Conservation (phyloP, 768 basidiomycete species). For the Panaeolus cyanescens region DNA sequence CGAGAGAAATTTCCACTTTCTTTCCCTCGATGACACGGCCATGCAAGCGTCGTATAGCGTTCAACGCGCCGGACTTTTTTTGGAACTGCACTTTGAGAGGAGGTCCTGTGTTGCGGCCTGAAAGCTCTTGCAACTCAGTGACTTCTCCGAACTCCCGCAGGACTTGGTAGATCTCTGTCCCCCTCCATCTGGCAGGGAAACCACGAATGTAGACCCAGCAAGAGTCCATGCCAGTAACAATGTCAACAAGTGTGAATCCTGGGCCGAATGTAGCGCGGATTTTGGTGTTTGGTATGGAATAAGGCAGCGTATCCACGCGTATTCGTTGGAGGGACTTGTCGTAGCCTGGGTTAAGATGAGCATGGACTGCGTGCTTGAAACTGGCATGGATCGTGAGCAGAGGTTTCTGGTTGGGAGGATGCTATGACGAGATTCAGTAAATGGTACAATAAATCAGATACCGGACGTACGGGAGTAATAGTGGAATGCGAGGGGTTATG, state of each 20-base stretch:
- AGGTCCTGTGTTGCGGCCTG: constrained; percentile 18
- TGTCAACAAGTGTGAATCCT: constrained; percentile 59
- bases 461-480: not conserved
- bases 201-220: constrained; percentile 58
- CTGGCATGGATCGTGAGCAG: not conserved
- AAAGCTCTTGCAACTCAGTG: constrained; percentile 34
- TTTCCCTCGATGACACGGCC: constrained; percentile 39
- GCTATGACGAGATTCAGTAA: not conserved
- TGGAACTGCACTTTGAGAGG: constrained; percentile 49
- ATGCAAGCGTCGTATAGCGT: constrained; percentile 55
- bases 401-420: not conserved
- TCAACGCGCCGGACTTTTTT: constrained; percentile 47
- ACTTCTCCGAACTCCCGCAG: constrained; percentile 52
- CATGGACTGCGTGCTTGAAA: not conserved
- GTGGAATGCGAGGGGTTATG: not conserved
- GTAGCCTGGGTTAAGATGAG: not conserved
- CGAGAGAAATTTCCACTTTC: constrained; percentile 45
- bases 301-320: constrained; percentile 36
- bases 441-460: not conserved
- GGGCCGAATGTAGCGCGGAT: constrained; percentile 52
- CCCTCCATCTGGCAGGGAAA: constrained; percentile 39
- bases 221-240: constrained; percentile 72
- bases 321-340: constrained; percentile 5
- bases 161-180: constrained; percentile 34
- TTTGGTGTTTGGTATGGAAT: constrained; percentile 37